A percentile compares a stretch with the other conserved stretches of the same genome.
Conservation (phyloP, 2,329 filamentous ascomycete genomes). For the Penicillium sp. region DNA sequence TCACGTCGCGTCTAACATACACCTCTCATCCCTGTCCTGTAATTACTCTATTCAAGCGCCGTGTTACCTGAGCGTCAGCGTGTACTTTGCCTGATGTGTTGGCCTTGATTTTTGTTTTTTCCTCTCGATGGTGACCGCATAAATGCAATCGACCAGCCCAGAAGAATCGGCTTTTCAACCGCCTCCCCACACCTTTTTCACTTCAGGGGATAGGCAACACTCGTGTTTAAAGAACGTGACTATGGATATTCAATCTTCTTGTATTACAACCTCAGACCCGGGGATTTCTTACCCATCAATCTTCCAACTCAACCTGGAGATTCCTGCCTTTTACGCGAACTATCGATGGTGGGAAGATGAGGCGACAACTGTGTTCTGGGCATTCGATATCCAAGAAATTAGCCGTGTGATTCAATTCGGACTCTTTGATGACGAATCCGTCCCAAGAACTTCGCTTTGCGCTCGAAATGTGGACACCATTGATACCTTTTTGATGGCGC, state of each 20-base stretch:
- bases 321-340: conserved; percentile 32
- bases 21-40: conserved; percentile 4
- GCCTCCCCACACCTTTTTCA: conserved; percentile 1
- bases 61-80: conserved; percentile 14
- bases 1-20: background rate
- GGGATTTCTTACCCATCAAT: conserved; percentile 29
- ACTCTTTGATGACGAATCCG: conserved; percentile 36
- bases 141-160: conserved; percentile 20
- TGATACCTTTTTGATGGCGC: conserved; percentile 31
- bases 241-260: conserved; percentile 10
- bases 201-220: background rate
- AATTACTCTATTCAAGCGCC: conserved; percentile 9
- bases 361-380: conserved; percentile 38
- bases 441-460: conserved; percentile 36
- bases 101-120: background rate
- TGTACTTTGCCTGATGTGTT: conserved; percentile 14
- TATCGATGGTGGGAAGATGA: conserved; percentile 46
- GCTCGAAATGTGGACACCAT: conserved; percentile 34
- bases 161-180: conserved; percentile 11
- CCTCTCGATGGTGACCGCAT: conserved; percentile 7
- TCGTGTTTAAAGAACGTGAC: background rate
- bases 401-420: conserved; percentile 39
- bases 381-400: conserved; percentile 39
- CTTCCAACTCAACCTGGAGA: conserved; percentile 30
- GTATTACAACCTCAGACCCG: conserved; percentile 4